Evolutionary conservation across 2,329 filamentous ascomycete genomes (phyloP).

Genomic region (Alternaria ethzedia): DNA sequence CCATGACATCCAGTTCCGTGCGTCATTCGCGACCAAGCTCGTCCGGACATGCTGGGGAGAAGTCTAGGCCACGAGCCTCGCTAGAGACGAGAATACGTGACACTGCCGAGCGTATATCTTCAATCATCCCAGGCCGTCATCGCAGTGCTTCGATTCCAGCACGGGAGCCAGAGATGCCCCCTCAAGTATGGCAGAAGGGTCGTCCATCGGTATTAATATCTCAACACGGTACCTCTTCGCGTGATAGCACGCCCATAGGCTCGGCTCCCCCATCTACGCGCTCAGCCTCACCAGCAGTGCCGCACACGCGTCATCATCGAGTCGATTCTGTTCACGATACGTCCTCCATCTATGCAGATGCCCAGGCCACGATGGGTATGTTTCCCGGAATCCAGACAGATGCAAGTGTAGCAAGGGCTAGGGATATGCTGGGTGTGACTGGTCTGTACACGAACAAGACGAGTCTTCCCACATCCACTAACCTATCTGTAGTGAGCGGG

Average conservation of each 20-base stretch:
- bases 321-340: not conserved
- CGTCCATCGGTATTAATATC: slow-evolving; percentile 16
- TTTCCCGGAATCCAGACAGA: not conserved
- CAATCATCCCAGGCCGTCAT: not conserved
- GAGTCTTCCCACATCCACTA: not conserved
- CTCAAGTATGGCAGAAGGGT: slow-evolving; percentile 18
- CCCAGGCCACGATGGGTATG: not conserved
- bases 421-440: not conserved
- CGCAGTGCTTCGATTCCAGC: not conserved
- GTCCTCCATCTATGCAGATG: not conserved
- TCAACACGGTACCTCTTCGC: not conserved
- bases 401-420: no score
- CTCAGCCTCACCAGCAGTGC: not conserved
- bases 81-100: not conserved
- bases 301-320: not conserved
- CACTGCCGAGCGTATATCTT: not conserved
- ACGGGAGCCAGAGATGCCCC: slow-evolving; percentile 15
- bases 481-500: not conserved
- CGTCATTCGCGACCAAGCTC: not conserved
- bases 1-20: not conserved
- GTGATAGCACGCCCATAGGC: slow-evolving; percentile 23
- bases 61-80: not conserved
- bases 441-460: not conserved
- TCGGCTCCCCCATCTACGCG: not conserved
- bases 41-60: not conserved